These are phyloP conservation scores for Amaranthus palmeri DNA, from an alignment of 148 eudicot genomes.

Conservation along the genomic window DNA sequence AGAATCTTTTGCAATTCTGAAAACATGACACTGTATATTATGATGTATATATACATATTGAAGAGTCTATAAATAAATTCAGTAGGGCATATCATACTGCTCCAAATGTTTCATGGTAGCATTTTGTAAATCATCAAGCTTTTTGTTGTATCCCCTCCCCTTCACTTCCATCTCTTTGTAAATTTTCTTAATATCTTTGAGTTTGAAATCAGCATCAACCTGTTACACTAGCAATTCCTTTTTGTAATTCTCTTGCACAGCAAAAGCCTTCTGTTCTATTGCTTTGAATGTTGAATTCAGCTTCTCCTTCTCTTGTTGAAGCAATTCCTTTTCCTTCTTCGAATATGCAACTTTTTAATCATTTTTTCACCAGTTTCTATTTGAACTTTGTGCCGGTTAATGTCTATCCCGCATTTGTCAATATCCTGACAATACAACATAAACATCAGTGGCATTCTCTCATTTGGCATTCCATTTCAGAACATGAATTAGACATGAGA, in stretches of 20 bases:
- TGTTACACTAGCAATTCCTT: constrained; percentile 36
- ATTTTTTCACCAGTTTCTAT: constrained; percentile 87
- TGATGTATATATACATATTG: neutral
- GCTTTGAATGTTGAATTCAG: constrained; percentile 57
- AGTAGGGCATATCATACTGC: constrained; percentile 51
- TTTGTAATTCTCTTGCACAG: constrained; percentile 70
- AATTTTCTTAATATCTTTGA: constrained; percentile 79
- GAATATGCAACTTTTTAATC: constrained; percentile 68
- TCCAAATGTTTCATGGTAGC: constrained; percentile 71
- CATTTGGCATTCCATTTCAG: neutral
- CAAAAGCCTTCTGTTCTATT: constrained; percentile 73
- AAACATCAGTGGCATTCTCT: neutral
- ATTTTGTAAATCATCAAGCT: constrained; percentile 66
- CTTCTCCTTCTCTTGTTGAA: constrained; percentile 56
- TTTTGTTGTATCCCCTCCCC: constrained; percentile 73
- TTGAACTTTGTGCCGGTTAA: constrained; percentile 85
- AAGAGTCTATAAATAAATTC: neutral
- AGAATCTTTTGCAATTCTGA: constrained; percentile 76
- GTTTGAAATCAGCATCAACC: constrained; percentile 96
- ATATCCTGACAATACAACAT: constrained; percentile 52
- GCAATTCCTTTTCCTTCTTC: constrained; percentile 68
- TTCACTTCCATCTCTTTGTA: constrained; percentile 78
- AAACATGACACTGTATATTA: constrained; percentile 3
- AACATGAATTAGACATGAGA: neutral
- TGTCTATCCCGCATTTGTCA: constrained; percentile 75